phyloP scores from a whole-genome alignment of 345 rosid genomes.

The Populus nigra region DNA sequence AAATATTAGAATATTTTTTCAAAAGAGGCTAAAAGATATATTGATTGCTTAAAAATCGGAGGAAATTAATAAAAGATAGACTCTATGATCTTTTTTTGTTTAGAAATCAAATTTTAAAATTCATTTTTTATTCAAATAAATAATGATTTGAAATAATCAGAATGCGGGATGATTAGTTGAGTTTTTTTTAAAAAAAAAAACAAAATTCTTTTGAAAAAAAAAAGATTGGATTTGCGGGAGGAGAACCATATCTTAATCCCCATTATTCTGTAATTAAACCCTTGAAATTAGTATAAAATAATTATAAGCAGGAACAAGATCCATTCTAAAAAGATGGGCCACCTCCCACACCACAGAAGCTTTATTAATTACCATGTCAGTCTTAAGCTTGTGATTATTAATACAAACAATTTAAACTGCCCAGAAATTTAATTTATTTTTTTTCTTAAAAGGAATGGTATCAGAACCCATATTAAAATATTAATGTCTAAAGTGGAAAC shows the following conservation, averaged over 20 bases:
- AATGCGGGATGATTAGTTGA: no score
- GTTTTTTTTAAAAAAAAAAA: no score
- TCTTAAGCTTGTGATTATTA: background rate
- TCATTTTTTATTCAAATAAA: no score
- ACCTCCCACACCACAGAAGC: slow-evolving; percentile 18
- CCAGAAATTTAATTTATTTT: background rate
- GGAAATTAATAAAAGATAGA: background rate
- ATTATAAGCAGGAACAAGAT: slow-evolving; percentile 25
- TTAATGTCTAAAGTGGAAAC: background rate
- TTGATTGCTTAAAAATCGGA: background rate
- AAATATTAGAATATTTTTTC: no score
- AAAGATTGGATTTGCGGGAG: no score
- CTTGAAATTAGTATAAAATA: slow-evolving; percentile 1
- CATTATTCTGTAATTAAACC: slow-evolving; percentile 14
- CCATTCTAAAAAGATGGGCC: slow-evolving; percentile 47
- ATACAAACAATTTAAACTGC: slow-evolving; percentile 23
- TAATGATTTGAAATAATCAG: background rate
- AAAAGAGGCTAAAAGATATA: no score
- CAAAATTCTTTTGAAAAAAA: no score
- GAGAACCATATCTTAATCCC: background rate
- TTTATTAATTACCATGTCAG: slow-evolving; percentile 33
- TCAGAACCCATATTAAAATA: background rate
- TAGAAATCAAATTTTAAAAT: background rate
- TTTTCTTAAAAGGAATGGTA: background rate
- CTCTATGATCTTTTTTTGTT: background rate